Conservation (phyloP, 1,284 basidiomycete genomes). For the Omphalotus olearius region DNA sequence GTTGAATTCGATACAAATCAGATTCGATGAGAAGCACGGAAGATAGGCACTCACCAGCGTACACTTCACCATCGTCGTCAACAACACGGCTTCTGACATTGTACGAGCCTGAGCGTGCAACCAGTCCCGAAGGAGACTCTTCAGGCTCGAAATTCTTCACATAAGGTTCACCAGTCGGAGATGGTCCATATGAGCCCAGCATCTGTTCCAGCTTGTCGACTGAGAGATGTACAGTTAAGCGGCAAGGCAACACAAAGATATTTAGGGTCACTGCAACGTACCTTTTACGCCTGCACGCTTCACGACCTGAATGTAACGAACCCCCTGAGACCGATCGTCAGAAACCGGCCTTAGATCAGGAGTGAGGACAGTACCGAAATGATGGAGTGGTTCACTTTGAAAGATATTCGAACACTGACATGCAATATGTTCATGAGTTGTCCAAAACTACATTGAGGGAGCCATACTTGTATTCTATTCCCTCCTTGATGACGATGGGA, state of each 20-base stretch:
- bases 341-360: conserved; percentile 2
- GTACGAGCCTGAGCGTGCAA: conserved; percentile 78
- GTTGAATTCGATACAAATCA: conserved; percentile 10
- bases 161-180: conserved; percentile 55
- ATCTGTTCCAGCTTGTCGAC: conserved; percentile 89
- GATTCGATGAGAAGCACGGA: not conserved
- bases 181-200: conserved; percentile 84
- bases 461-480: conserved; percentile 73
- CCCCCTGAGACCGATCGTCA: conserved; percentile 45
- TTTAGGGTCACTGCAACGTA: conserved; percentile 27
- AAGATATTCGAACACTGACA: conserved; percentile 68
- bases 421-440: not conserved
- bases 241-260: conserved; percentile 1
- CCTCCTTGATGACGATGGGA: conserved; percentile 80
- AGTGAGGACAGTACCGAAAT: conserved; percentile 53
- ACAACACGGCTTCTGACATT: conserved; percentile 73
- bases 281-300: conserved; percentile 72
- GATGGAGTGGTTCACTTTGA: conserved; percentile 82
- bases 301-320: conserved; percentile 82
- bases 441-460: conserved; percentile 3
- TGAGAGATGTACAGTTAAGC: conserved; percentile 25
- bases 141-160: conserved; percentile 73
- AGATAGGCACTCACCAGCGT: conserved; percentile 56
- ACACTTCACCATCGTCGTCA: conserved; percentile 78
- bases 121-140: conserved; percentile 76